Evolutionary conservation across 176 grass and related monocot species (phyloP).

Genomic region (Stipa capillata): DNA sequence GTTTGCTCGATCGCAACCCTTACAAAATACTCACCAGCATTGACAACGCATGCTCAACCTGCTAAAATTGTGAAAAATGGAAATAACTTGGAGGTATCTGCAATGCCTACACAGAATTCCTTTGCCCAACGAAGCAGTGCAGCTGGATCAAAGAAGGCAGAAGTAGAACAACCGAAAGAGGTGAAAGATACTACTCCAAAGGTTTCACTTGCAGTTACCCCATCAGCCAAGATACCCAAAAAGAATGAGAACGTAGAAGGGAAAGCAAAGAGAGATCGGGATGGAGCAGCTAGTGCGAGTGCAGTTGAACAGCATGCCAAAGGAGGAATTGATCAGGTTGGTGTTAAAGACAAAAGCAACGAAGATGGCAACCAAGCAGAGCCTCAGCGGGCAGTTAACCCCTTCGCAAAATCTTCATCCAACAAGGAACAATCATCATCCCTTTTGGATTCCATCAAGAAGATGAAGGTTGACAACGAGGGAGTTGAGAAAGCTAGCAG

Average conservation of each 20-base stretch:
- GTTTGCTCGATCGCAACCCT: slow-evolving; percentile 6
- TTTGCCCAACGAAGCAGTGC: slow-evolving; percentile 1
- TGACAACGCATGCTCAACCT: neutral
- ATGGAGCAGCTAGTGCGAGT: neutral
- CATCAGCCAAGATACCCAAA: slow-evolving; percentile 21
- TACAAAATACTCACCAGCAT: slow-evolving; percentile 2
- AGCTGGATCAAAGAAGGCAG: slow-evolving; percentile 24
- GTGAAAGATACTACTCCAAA: neutral
- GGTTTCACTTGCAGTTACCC: slow-evolving; percentile 4
- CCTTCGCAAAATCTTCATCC: slow-evolving; percentile 48
- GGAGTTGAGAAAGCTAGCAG: slow-evolving; percentile 35
- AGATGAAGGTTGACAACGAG: slow-evolving; percentile 46
- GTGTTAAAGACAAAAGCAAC: neutral
- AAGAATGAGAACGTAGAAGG: neutral
- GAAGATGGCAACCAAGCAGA: neutral
- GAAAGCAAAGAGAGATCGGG: slow-evolving; percentile 13
- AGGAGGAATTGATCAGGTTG: slow-evolving; percentile 2
- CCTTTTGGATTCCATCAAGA: slow-evolving; percentile 63
- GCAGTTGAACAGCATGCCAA: neutral
- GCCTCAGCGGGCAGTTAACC: slow-evolving; percentile 43
- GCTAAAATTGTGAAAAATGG: slow-evolving; percentile 8
- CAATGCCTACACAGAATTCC: slow-evolving; percentile 5
- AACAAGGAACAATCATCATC: slow-evolving; percentile 40
- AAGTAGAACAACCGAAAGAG: slow-evolving; percentile 7
- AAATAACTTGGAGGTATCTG: neutral